These are phyloP conservation scores for Dactylellina parvicollis DNA, from an alignment of 2,329 filamentous ascomycete genomes.

Conservation along the genomic window DNA sequence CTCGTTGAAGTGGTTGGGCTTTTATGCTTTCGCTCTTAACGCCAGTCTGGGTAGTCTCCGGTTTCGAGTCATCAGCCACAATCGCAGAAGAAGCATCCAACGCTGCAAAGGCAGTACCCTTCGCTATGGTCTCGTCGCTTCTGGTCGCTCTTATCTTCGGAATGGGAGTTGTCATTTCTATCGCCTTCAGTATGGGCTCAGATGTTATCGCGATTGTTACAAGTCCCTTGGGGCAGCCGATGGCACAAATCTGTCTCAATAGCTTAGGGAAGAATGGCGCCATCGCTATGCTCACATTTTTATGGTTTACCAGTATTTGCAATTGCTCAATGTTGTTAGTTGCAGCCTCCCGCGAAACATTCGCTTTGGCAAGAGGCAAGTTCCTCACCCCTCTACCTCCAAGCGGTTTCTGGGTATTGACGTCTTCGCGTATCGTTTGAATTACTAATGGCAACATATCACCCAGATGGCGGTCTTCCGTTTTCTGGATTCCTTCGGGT, in stretches of 20 bases:
- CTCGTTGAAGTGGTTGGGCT: slow-evolving; percentile 57
- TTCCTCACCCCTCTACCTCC: too few relatives aligned
- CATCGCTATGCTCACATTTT: slow-evolving; percentile 58
- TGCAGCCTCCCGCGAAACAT: slow-evolving; percentile 59
- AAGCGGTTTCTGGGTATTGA: background rate
- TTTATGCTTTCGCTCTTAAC: slow-evolving; percentile 59
- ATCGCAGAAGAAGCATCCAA: slow-evolving; percentile 60
- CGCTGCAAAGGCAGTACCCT: slow-evolving; percentile 59
- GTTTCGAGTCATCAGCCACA: slow-evolving; percentile 59
- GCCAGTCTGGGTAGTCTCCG: slow-evolving; percentile 59
- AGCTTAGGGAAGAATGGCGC: slow-evolving; percentile 41
- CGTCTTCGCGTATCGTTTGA: background rate
- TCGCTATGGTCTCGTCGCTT: slow-evolving; percentile 59
- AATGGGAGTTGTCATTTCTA: slow-evolving; percentile 48
- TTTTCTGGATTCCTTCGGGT: slow-evolving; percentile 58
- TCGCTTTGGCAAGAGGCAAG: slow-evolving; percentile 59
- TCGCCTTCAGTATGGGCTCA: slow-evolving; percentile 49
- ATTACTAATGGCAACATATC: background rate
- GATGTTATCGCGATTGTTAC: slow-evolving; percentile 39
- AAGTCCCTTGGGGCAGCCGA: slow-evolving; percentile 40
- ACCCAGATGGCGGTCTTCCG: slow-evolving; percentile 59
- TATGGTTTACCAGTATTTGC: slow-evolving; percentile 58
- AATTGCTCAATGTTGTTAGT: slow-evolving; percentile 60
- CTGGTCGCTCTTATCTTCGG: slow-evolving; percentile 55
- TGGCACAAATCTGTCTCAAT: slow-evolving; percentile 50